phyloP scores from a whole-genome alignment of 352 stramenopile genomes.

The Phytophthora pisi region DNA sequence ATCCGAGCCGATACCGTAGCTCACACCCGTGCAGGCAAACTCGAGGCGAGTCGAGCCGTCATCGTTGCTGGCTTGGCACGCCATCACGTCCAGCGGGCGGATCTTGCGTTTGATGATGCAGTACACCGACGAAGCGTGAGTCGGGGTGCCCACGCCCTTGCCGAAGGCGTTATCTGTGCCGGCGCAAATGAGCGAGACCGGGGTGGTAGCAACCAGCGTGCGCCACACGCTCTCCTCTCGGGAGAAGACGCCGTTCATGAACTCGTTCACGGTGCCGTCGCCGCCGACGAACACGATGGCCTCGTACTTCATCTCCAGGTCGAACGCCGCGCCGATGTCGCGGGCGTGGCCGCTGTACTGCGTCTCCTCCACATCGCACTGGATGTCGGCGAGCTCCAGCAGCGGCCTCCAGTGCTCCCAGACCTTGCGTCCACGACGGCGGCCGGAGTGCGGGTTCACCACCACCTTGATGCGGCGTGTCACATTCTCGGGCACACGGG shows the following conservation, averaged over 20 bases:
- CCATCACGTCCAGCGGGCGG: constrained; percentile 71
- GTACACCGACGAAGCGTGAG: constrained; percentile 68
- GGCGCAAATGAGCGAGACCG: constrained; percentile 70
- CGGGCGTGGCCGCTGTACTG: constrained; percentile 73
- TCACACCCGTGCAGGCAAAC: constrained; percentile 80
- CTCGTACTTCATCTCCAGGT: constrained; percentile 70
- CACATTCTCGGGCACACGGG: constrained; percentile 58
- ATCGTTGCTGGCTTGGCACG: constrained; percentile 51
- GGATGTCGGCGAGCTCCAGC: constrained; percentile 65
- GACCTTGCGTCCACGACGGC: constrained; percentile 62
- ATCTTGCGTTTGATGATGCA: constrained; percentile 88
- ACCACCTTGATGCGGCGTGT: constrained; percentile 75
- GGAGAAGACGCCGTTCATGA: constrained; percentile 83
- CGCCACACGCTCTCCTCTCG: constrained; percentile 76
- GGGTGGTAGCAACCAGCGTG: constrained; percentile 71
- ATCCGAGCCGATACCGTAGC: constrained; percentile 74
- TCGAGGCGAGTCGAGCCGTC: constrained; percentile 59
- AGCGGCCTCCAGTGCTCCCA: constrained; percentile 66
- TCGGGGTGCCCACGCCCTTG: constrained; percentile 69
- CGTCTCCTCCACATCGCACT: constrained; percentile 81
- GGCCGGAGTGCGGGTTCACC: constrained; percentile 77
- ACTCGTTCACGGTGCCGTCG: constrained; percentile 85
- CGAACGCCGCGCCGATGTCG: constrained; percentile 68
- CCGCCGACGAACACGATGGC: constrained; percentile 80
- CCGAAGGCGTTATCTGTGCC: constrained; percentile 85